Evolutionary conservation across 257 asterid species (phyloP).

Genomic region (Capsicum chinense): DNA sequence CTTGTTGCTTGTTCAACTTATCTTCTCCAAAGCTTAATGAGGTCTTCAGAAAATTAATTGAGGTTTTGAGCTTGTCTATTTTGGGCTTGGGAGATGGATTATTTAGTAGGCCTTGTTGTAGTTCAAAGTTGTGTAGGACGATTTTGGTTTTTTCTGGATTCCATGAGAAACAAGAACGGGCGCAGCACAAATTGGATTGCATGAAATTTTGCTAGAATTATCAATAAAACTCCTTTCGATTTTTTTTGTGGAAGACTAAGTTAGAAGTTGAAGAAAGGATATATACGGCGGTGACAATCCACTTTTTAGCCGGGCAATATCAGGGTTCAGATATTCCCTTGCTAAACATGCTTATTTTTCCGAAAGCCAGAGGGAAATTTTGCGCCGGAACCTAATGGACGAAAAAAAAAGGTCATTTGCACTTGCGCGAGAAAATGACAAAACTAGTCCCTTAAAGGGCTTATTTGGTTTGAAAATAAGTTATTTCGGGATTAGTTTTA

Average conservation of each 20-base stretch:
- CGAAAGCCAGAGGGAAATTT: neutral
- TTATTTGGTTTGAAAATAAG: no score
- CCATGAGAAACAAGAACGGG: conserved; percentile 34
- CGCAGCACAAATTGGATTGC: conserved; percentile 7
- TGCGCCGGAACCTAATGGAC: neutral
- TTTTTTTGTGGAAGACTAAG: neutral
- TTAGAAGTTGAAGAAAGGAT: neutral
- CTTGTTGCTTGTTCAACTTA: conserved; percentile 38
- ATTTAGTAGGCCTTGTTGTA: conserved; percentile 35
- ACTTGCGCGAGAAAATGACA: no score
- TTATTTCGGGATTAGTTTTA: no score
- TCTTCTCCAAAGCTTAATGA: conserved; percentile 42
- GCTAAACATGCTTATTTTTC: no score
- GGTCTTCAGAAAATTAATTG: conserved; percentile 51
- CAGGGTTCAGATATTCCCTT: neutral
- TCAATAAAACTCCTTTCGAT: neutral
- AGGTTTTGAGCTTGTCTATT: conserved; percentile 47
- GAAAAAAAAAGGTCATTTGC: no score
- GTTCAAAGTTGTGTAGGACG: conserved; percentile 37
- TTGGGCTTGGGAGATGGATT: conserved; percentile 38
- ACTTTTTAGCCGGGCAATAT: neutral
- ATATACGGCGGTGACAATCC: neutral
- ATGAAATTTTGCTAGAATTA: neutral
- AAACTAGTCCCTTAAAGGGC: no score
- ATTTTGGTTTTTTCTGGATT: conserved; percentile 33